Evolutionary conservation across 345 rosid genomes (phyloP).

Genomic region (Brassica rapa): DNA sequence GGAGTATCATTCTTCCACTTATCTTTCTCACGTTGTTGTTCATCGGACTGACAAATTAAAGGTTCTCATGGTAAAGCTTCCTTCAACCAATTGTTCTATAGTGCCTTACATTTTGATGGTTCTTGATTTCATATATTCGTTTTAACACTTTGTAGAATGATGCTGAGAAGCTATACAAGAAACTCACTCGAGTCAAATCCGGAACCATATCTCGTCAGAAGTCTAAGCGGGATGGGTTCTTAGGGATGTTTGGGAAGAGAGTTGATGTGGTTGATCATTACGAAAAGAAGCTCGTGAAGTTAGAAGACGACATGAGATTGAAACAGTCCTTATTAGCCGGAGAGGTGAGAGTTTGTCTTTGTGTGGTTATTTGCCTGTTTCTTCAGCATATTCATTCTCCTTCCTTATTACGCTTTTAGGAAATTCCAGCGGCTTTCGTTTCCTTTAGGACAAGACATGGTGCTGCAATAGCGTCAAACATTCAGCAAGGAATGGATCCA

Average conservation of each 20-base stretch:
- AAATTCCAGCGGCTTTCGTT: constrained; percentile 88
- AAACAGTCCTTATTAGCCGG: constrained; percentile 56
- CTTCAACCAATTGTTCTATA: neutral
- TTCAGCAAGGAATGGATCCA: constrained; percentile 80
- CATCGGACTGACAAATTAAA: constrained; percentile 64
- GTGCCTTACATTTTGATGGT: neutral
- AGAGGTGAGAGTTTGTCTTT: constrained; percentile 48
- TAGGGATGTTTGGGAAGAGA: constrained; percentile 70
- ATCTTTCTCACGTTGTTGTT: constrained; percentile 74
- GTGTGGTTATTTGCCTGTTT: neutral
- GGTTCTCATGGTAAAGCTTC: constrained; percentile 61
- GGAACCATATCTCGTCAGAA: constrained; percentile 39
- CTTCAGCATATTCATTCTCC: constrained; percentile 9
- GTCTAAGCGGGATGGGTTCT: constrained; percentile 58
- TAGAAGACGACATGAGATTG: constrained; percentile 63
- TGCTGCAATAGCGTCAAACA: constrained; percentile 74
- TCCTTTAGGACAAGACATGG: constrained; percentile 80
- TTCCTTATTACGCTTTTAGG: constrained; percentile 42
- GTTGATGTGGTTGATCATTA: constrained; percentile 62
- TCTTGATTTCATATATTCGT: constrained; percentile 9
- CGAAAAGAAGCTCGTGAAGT: constrained; percentile 64
- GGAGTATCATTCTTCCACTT: constrained; percentile 74
- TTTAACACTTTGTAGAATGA: constrained; percentile 49
- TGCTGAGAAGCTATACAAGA: constrained; percentile 64
- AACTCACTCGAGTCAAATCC: constrained; percentile 56